Percentiles rank a stretch among this genome's conserved stretches.
These are phyloP conservation scores for Ogataea nakhonphanomensis DNA, from an alignment of 805 yeast genomes.

Conservation along the genomic window DNA sequence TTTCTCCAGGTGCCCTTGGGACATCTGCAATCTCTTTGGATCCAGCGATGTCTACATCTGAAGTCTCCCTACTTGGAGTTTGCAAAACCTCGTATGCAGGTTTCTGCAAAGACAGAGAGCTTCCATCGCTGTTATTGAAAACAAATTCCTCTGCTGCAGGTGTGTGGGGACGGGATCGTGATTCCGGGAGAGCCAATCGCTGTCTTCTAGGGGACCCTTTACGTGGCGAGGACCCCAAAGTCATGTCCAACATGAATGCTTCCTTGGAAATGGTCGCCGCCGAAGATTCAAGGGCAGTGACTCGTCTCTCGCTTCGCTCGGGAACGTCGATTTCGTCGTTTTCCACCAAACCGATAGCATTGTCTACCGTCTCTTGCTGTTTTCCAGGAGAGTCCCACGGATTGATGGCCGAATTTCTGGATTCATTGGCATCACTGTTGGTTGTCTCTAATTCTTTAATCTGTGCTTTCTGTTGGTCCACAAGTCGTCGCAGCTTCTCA, in stretches of 20 bases:
- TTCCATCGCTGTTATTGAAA: constrained; percentile 13
- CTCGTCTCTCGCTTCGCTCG: constrained; percentile 26
- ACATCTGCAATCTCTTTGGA: not conserved
- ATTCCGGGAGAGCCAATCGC: constrained; percentile 6
- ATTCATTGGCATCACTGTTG: not conserved
- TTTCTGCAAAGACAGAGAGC: not conserved
- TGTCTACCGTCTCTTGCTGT: constrained; percentile 20
- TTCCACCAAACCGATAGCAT: constrained; percentile 7
- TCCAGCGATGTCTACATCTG: not conserved
- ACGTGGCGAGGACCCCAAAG: constrained; percentile 33
- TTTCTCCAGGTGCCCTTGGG: not conserved
- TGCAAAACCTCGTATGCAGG: constrained; percentile 17
- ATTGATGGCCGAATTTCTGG: constrained; percentile 11
- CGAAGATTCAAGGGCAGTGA: constrained; percentile 14
- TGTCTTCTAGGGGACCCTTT: constrained; percentile 26
- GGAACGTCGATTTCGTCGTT: constrained; percentile 20
- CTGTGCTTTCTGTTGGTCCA: constrained; percentile 5
- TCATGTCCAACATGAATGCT: constrained; percentile 15
- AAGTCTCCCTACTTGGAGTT: constrained; percentile 4
- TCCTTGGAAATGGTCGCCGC: constrained; percentile 3
- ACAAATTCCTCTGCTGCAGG: constrained; percentile 27
- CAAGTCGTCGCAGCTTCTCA: constrained; percentile 5
- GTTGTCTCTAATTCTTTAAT: constrained; percentile 2
- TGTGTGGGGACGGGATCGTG: constrained; percentile 8
- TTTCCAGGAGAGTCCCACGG: constrained; percentile 25